Percentiles rank a stretch among this genome's conserved stretches.
These are phyloP conservation scores for Ceratocystis destructans DNA, from an alignment of 2,329 filamentous ascomycete species.

Conservation along the genomic window DNA sequence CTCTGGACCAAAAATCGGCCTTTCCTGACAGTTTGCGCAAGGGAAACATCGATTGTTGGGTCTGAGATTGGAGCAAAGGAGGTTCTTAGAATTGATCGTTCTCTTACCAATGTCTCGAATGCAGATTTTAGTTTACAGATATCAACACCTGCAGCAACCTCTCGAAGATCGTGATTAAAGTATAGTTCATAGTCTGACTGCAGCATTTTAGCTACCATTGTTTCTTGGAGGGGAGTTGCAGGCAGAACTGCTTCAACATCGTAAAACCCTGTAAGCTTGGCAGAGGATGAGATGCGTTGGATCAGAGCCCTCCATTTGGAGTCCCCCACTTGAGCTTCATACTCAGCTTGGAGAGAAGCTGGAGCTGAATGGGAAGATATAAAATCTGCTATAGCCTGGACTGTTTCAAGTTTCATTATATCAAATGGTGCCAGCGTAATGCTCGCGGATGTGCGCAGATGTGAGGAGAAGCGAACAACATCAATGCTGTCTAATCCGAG, in stretches of 20 bases:
- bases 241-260: conserved; percentile 51
- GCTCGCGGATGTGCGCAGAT: conserved; percentile 42
- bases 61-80: conserved; percentile 55
- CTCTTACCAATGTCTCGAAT: conserved; percentile 45
- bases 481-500: conserved; percentile 88
- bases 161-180: conserved; percentile 71
- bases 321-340: conserved; percentile 19
- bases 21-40: conserved; percentile 36
- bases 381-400: conserved; percentile 40
- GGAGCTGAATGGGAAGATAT: background rate
- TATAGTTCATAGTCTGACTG: conserved; percentile 61
- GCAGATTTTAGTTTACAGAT: conserved; percentile 42
- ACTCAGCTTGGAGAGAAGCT: conserved; percentile 16
- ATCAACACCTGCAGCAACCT: conserved; percentile 43
- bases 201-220: conserved; percentile 72
- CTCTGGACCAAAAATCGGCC: background rate
- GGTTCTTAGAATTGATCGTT: conserved; percentile 61
- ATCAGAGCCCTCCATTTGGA: background rate
- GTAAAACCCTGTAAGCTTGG: background rate
- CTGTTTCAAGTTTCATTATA: conserved; percentile 61
- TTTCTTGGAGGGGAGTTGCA: conserved; percentile 71
- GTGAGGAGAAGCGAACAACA: conserved; percentile 67
- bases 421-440: conserved; percentile 54
- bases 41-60: conserved; percentile 37
- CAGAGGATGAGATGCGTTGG: background rate